These are phyloP conservation scores for Sanghuangporus sanghuang DNA, from an alignment of 1,284 basidiomycete species.

Conservation along the genomic window DNA sequence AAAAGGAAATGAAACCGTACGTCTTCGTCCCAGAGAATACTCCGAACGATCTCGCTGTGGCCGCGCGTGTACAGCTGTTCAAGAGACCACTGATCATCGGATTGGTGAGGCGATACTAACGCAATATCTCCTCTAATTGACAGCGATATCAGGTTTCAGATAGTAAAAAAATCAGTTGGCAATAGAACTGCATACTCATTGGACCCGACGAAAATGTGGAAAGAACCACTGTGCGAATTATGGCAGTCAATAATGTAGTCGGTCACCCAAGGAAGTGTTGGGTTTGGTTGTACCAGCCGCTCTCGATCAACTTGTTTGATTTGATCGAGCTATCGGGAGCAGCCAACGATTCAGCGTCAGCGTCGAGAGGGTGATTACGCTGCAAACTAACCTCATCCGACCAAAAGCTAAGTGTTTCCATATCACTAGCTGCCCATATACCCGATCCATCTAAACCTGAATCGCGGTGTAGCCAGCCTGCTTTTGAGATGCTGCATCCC, in stretches of 20 bases:
- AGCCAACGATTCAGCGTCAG: not conserved
- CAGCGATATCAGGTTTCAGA: not conserved
- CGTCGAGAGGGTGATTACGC: not conserved
- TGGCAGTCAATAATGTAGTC: constrained; percentile 54
- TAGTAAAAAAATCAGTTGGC: not conserved
- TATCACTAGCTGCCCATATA: constrained; percentile 75
- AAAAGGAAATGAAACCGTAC: constrained; percentile 28
- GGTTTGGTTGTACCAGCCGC: constrained; percentile 41
- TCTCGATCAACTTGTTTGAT: constrained; percentile 43
- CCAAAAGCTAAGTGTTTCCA: constrained; percentile 82
- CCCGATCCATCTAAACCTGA: constrained; percentile 23
- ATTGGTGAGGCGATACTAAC: constrained; percentile 40
- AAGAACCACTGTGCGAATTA: constrained; percentile 24
- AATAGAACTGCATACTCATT: constrained; percentile 43
- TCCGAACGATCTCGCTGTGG: constrained; percentile 53
- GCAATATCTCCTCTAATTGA: constrained; percentile 54
- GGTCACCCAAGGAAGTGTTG: constrained; percentile 49
- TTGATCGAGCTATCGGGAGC: constrained; percentile 41
- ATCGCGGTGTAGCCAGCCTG: constrained; percentile 52
- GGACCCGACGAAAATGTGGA: constrained; percentile 52
- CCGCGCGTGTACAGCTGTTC: constrained; percentile 46
- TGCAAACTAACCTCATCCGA: constrained; percentile 48
- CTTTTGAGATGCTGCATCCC: constrained; percentile 70
- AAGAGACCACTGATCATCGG: constrained; percentile 42
- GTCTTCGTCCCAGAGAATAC: constrained; percentile 50